Evolutionary conservation across 352 stramenopile species (phyloP).

Genomic region (Phytophthora chlamydospora): DNA sequence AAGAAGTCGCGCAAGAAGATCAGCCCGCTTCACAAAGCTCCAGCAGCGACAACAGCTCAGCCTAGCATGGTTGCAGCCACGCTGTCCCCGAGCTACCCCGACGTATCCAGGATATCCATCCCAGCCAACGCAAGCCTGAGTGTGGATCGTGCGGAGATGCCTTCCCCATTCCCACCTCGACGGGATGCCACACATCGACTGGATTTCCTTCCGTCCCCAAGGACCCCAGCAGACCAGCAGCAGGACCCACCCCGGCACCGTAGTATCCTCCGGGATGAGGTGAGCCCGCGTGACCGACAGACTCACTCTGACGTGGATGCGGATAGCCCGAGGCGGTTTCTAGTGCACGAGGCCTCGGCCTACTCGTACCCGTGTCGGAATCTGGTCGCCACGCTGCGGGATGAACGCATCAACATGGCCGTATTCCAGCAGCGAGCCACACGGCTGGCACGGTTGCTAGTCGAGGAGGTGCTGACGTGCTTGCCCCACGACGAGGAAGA

Average conservation of each 20-base stretch:
- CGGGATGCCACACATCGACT: background rate
- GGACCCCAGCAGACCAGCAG: background rate
- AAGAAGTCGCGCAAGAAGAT: constrained; percentile 12
- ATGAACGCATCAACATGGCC: constrained; percentile 12
- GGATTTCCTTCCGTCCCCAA: background rate
- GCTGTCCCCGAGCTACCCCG: background rate
- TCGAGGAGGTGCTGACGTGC: constrained; percentile 37
- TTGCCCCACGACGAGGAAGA: constrained; percentile 33
- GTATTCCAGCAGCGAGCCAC: constrained; percentile 28
- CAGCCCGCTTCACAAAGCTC: background rate
- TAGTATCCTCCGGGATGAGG: constrained; percentile 5
- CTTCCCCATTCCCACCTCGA: background rate
- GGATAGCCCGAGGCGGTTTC: constrained; percentile 18
- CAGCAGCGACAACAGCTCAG: background rate
- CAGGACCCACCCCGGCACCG: background rate
- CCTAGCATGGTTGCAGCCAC: background rate
- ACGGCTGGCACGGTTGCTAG: constrained; percentile 32
- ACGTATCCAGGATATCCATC: background rate
- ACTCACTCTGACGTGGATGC: background rate
- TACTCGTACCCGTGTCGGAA: constrained; percentile 35
- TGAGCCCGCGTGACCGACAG: background rate
- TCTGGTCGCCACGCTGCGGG: constrained; percentile 30
- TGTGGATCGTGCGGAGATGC: background rate
- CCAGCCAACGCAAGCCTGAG: too few species aligned
- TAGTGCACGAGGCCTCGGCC: constrained; percentile 34